phyloP scores from a whole-genome alignment of 1,284 basidiomycete genomes.

The Ceratorhiza oryzae-sativae region DNA sequence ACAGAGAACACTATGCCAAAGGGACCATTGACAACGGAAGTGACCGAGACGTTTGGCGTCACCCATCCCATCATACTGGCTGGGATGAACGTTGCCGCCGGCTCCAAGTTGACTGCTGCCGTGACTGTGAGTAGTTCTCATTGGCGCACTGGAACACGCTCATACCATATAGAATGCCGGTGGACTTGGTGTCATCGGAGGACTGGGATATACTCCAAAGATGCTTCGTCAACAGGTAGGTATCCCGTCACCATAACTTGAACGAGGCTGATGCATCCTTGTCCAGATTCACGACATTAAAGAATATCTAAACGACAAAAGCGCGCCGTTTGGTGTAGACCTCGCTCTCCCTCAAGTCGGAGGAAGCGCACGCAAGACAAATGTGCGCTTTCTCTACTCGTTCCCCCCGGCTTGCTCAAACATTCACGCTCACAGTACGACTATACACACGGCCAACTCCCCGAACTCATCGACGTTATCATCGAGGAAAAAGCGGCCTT shows the following conservation, averaged over 20 bases:
- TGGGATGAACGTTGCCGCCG: slow-evolving; percentile 56
- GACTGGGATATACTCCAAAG: slow-evolving; percentile 52
- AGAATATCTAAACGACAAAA: slow-evolving; percentile 68
- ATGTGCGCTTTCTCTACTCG: slow-evolving; percentile 58
- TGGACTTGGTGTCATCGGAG: slow-evolving; percentile 57
- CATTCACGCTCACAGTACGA: slow-evolving; percentile 61
- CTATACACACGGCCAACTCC: slow-evolving; percentile 80
- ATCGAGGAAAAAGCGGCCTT: slow-evolving; percentile 83
- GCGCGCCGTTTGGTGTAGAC: slow-evolving; percentile 86
- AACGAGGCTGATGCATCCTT: background rate
- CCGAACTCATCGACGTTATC: slow-evolving; percentile 82
- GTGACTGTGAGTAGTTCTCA: slow-evolving; percentile 41
- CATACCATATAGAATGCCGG: slow-evolving; percentile 50
- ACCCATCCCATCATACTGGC: slow-evolving; percentile 59
- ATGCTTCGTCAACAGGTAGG: slow-evolving; percentile 44
- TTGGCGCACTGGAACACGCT: background rate
- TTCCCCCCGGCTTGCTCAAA: slow-evolving; percentile 52
- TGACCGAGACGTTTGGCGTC: slow-evolving; percentile 55
- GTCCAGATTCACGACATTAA: slow-evolving; percentile 76
- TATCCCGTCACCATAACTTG: slow-evolving; percentile 38
- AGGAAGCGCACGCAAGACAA: slow-evolving; percentile 82
- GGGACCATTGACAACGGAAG: slow-evolving; percentile 48
- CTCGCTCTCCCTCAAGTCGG: slow-evolving; percentile 85
- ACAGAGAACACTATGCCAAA: slow-evolving; percentile 11
- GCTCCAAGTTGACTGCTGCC: slow-evolving; percentile 53